Evolutionary conservation across 1,284 basidiomycete species (phyloP), one percentile per base, ranked within the genome.

Genomic region (Sanghuangporus baumii): DNA sequence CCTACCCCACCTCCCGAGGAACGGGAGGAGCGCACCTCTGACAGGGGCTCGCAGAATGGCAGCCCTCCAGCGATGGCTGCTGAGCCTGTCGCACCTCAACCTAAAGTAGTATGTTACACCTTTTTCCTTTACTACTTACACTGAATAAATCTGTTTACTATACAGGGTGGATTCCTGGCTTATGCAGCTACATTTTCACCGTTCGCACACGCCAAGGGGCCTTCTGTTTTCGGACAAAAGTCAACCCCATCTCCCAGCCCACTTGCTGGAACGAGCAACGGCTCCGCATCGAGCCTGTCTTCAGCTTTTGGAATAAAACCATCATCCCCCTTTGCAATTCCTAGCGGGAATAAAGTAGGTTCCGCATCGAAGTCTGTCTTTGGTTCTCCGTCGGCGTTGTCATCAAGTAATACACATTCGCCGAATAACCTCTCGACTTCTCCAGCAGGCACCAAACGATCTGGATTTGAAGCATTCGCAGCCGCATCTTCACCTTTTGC

Each of bases 401-500:
- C 62, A 50, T 65, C 57, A 60, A 50, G 69, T 71, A 50, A 71
- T 74, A 26, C 72, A 70, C 8, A 70, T 73, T 59, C 68, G 74
- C 51, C 66, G 41, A 68, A 68, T 37, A 67, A 68, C 38, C 64
- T 68, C 34, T 71, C 74, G 31, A 62, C 61, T 0, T 69, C 72
- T 14, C 67, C 71, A 58, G 72, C 77, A 36, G 73, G 76, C 18
- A 72, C 76, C 4, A 86, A 85, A 68, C 78, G 80, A 38, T 76
- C 83, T 5, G 84, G 81, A 36, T 89, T 88, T 67, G 84, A 84
- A 67, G 80, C 86, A 0, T 91, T 88, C 68, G 79, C 83, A 0
- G 80, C 81, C 0, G 71, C 82, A 2, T 66, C 81, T 14, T 89
- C 88, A 3, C 86, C 88, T 0, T 89, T 89, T 69, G 75, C 78